Evolutionary conservation across 352 stramenopile species (phyloP), one percentile per base, ranked within the genome.

Genomic region (Pythium volutum): DNA sequence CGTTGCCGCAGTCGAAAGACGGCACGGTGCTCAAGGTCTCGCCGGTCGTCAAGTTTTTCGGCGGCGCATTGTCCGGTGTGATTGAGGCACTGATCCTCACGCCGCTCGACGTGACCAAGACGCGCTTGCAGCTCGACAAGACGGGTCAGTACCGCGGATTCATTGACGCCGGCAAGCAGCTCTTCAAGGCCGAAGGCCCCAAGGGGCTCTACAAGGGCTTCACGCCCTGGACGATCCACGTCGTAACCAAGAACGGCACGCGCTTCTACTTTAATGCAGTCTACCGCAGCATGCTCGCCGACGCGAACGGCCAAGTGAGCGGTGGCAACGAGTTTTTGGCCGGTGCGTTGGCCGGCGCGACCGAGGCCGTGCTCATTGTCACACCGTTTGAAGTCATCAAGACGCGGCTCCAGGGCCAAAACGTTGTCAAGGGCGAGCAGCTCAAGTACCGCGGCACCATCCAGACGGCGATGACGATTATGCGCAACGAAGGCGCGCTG

Each of bases 301-400:
- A 93, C 65, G 57, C 81, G 66, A 89, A 95, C 63, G 84, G 83
- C 18, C 84, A 95, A 49, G 82, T 94, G 36, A 92, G 79, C 48
- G 84, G 81, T 29, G 63, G 73, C 43, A 91, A 91, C 41, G 82
- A 94, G 64, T 94, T 94, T 57, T 52, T 88, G 29, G 96, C 96
- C 25, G 97, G 97, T 26, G 83, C 98, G 7, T 60, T 95, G 4
- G 95, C 89, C 10, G 97, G 97, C 25, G 81, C 97, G 15, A 99
- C 96, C 0, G 97, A 99, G 68, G 96, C 96, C 22, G 80, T 98
- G 71, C 69, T 98, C 8, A 97, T 99, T 51, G 96, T 99, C 6
- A 99, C 96, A 34, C 97, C 97, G 12, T 98, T 98, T 20, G 97
- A 99, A 75, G 97, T 99, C 3, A 98, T 98, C 74, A 99, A 99